These are phyloP conservation scores for Verticillium longisporum DNA, from an alignment of 2,329 filamentous ascomycete species.

Conservation along the genomic window DNA sequence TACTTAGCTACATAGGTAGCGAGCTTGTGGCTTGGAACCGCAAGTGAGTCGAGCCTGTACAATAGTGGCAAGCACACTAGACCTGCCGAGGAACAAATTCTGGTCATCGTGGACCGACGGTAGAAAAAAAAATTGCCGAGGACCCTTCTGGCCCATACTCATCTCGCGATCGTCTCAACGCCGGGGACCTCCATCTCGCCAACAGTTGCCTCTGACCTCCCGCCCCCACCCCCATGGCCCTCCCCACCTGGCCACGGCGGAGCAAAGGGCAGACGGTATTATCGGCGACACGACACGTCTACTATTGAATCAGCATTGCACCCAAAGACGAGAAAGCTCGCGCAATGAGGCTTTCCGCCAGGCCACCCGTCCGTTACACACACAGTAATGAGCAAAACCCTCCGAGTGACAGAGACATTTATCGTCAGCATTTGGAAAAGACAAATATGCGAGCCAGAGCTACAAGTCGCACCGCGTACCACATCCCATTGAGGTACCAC, in stretches of 20 bases:
- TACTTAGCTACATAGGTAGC: too few species aligned
- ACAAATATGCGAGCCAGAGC: not conserved
- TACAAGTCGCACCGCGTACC: not conserved
- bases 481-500: not conserved
- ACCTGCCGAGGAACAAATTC: too few species aligned
- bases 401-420: not conserved
- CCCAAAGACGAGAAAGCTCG: not conserved
- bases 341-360: not conserved
- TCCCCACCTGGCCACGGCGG: slow-evolving; percentile 13
- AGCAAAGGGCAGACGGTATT: slow-evolving; percentile 1
- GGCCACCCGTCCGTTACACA: not conserved
- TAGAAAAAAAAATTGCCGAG: too few species aligned
- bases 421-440: not conserved
- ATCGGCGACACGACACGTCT: slow-evolving; percentile 1
- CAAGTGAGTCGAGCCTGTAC: too few species aligned
- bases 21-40: too few species aligned
- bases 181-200: slow-evolving; percentile 1
- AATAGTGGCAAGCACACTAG: too few species aligned
- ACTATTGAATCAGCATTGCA: not conserved
- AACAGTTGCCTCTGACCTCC: slow-evolving; percentile 8
- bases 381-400: not conserved
- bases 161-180: not conserved
- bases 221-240: slow-evolving; percentile 16
- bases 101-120: too few species aligned
- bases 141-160: not conserved